These are phyloP conservation scores for Lithospermum erythrorhizon DNA, from an alignment of 257 asterid species.

Conservation along the genomic window DNA sequence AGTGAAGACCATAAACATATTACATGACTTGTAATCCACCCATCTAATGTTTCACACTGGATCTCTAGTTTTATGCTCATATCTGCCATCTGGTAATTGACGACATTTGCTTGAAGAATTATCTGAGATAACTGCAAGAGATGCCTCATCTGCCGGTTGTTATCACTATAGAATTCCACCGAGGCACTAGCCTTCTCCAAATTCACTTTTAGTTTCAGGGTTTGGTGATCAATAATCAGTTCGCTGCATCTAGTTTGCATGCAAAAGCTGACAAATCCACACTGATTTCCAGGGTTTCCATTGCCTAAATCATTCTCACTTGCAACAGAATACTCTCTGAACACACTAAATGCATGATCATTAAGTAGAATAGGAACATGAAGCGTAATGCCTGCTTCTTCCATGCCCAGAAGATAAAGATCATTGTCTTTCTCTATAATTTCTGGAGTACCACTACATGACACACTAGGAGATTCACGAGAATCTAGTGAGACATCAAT, in stretches of 20 bases:
- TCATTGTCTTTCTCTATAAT: conserved; percentile 20
- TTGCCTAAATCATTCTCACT: conserved; percentile 25
- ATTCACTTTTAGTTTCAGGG: conserved; percentile 32
- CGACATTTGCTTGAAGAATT: conserved; percentile 45
- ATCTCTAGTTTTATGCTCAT: conserved; percentile 32
- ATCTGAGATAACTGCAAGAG: conserved; percentile 60
- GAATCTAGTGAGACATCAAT: conserved; percentile 17
- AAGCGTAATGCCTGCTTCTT: conserved; percentile 38
- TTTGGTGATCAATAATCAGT: conserved; percentile 42
- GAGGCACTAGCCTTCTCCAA: conserved; percentile 45
- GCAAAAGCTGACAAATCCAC: conserved; percentile 43
- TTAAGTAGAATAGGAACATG: conserved; percentile 56
- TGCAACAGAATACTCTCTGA: conserved; percentile 9
- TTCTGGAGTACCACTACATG: conserved; percentile 22
- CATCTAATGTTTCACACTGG: conserved; percentile 49
- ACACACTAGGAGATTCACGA: conserved; percentile 4
- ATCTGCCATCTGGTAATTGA: conserved; percentile 25
- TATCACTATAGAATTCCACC: conserved; percentile 38
- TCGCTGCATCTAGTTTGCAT: conserved; percentile 40
- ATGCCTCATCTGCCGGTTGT: conserved; percentile 44
- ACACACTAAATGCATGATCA: conserved; percentile 21
- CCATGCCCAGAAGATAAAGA: conserved; percentile 30
- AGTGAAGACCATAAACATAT: conserved; percentile 41
- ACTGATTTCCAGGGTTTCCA: conserved; percentile 27
- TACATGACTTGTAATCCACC: conserved; percentile 59